Conservation (phyloP, 106 monocot genomes). For the Dendrobium chrysotoxum region DNA sequence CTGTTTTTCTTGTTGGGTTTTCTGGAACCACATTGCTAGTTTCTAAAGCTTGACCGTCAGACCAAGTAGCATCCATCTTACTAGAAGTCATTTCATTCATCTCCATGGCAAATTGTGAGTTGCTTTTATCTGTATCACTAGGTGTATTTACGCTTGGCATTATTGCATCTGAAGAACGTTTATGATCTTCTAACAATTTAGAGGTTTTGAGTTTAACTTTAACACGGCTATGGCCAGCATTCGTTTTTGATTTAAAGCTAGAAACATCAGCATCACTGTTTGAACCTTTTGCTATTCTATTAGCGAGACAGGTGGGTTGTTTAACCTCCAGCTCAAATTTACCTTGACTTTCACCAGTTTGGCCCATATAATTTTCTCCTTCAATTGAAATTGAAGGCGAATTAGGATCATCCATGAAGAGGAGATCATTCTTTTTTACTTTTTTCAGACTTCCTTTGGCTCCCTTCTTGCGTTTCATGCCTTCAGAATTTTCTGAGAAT, state of each 20-base stretch:
- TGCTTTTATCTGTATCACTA: constrained; percentile 39
- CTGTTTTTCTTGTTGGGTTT: constrained; percentile 52
- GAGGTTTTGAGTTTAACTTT: constrained; percentile 82
- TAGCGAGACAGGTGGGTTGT: constrained; percentile 16
- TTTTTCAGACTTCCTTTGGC: constrained; percentile 45
- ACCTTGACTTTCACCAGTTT: constrained; percentile 24
- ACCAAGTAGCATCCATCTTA: constrained; percentile 44
- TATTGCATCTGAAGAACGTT: constrained; percentile 34
- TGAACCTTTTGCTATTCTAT: constrained; percentile 19
- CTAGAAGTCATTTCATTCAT: constrained; percentile 18
- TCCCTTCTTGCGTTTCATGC: constrained; percentile 84
- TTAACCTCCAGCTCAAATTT: constrained; percentile 28
- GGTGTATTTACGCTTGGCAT: constrained; percentile 12
- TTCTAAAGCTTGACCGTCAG: constrained; percentile 58
- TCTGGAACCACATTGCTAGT: constrained; percentile 18
- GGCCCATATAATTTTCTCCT: constrained; percentile 37
- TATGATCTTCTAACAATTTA: constrained; percentile 26
- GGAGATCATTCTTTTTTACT: constrained; percentile 21
- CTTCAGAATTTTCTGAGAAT: constrained; percentile 8
- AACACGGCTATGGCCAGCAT: constrained; percentile 48
- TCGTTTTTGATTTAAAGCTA: constrained; percentile 17
- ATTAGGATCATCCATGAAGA: constrained; percentile 15
- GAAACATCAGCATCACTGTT: constrained; percentile 17
- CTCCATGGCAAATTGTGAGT: constrained; percentile 18
- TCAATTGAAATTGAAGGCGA: constrained; percentile 20